Evolutionary conservation across 441 rosid species (phyloP), one percentile per base, ranked within the genome.

Genomic region (Gossypium davidsonii): DNA sequence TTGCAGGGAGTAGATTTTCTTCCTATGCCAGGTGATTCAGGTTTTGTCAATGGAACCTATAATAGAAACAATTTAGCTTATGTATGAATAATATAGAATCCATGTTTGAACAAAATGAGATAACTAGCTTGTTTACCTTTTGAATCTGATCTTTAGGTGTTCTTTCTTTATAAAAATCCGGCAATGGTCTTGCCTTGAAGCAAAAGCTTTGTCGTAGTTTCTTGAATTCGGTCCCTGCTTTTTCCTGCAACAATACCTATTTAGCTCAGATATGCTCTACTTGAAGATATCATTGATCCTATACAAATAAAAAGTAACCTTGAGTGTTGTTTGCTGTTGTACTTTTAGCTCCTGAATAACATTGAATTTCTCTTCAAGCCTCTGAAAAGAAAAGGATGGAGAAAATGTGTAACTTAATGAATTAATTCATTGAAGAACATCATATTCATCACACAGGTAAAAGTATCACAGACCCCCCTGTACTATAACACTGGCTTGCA

Each of bases 141-240:
- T 83, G 81, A 28, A 74, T 60, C 70, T 80, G 87, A 72, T 76
- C 78, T n/a, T 71, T 82, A 14, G 80, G 48, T 77, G 82, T 77
- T 74, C 88, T 84, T 63, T 88, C 86, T 77, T 85, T 91, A 77
- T 92, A 92, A 70, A 92, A 92, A 17, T 84, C 77, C 44, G 98
- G 98, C 67, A 92, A 83, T 62, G 96, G 98, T 77, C 90, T 86
- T 26, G 98, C 96, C 83, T 91, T 92, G 87, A 90, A 92, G 85
- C 98, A 89, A 60, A 92, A 87, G 75, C 78, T 87, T 83, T 83
- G 84, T 5, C 88, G 58, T 80, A 86, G 80, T 77, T 81, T 89
- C 77, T 84, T 87, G 55, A 87, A 72, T 77, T 89, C 88, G 68
- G 85, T 72, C 83, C 84, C 93, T 61, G 91, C 85, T 31, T 84